A percentile compares a stretch with the other conserved stretches of the same genome.
These are phyloP conservation scores for Saccharomyces hybrid DNA, from an alignment of 1,139 yeast species.

Conservation along the genomic window DNA sequence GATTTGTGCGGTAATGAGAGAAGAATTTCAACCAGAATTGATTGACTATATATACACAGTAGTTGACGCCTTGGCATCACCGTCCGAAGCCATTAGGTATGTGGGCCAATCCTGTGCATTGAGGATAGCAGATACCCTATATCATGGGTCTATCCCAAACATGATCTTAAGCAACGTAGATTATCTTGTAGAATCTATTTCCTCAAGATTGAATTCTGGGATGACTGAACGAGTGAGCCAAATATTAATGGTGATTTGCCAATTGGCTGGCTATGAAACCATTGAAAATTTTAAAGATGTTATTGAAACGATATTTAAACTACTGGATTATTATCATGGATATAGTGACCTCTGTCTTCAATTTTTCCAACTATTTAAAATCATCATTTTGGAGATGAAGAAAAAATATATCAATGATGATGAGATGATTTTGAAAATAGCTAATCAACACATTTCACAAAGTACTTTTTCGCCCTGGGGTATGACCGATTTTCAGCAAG, in stretches of 20 bases:
- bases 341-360: slow-evolving; percentile 65
- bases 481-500: slow-evolving; percentile 16
- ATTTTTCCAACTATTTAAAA: slow-evolving; percentile 63
- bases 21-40: slow-evolving; percentile 40
- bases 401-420: slow-evolving; percentile 32
- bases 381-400: slow-evolving; percentile 49
- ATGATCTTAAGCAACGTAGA: slow-evolving; percentile 66
- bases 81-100: slow-evolving; percentile 36
- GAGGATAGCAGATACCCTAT: slow-evolving; percentile 46
- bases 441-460: slow-evolving; percentile 6
- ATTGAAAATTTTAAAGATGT: slow-evolving; percentile 66
- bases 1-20: slow-evolving; percentile 34
- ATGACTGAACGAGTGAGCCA: slow-evolving; percentile 70
- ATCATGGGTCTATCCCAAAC: slow-evolving; percentile 46
- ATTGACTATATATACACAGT: slow-evolving; percentile 51
- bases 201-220: slow-evolving; percentile 59
- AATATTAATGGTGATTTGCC: slow-evolving; percentile 56
- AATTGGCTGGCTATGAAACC: slow-evolving; percentile 59
- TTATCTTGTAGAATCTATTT: slow-evolving; percentile 68
- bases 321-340: slow-evolving; percentile 79
- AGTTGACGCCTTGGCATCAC: slow-evolving; percentile 46
- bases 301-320: slow-evolving; percentile 60
- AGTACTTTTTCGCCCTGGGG: slow-evolving; percentile 22
- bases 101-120: slow-evolving; percentile 42
- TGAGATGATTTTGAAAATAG: slow-evolving; percentile 14